Conservation (phyloP, 306 rosid genomes). For the Prunus mume region DNA sequence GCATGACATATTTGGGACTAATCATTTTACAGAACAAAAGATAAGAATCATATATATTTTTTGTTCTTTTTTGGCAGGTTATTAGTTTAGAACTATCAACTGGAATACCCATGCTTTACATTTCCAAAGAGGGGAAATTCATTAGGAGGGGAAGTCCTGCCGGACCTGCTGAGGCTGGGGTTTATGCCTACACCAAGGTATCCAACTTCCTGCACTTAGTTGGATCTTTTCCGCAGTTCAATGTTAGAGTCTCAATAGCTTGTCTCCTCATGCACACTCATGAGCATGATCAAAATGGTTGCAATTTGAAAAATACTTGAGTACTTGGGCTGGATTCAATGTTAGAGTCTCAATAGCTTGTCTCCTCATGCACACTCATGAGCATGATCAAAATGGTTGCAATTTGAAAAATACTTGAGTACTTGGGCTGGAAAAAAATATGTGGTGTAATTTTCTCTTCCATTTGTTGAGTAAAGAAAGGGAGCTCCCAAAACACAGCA, state of each 20-base stretch:
- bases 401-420: background rate
- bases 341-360: background rate
- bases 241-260: background rate
- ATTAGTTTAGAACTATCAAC: slow-evolving; percentile 94
- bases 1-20: background rate
- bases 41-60: background rate
- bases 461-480: background rate
- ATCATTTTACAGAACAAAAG: background rate
- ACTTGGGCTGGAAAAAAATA: background rate
- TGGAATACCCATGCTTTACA: slow-evolving; percentile 98
- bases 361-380: background rate
- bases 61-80: slow-evolving; percentile 48
- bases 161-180: slow-evolving; percentile 91
- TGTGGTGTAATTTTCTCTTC: background rate
- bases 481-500: background rate
- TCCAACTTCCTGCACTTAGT: slow-evolving; percentile 11
- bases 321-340: background rate
- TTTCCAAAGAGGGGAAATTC: slow-evolving; percentile 87
- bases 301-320: background rate
- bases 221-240: background rate
- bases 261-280: background rate
- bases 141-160: slow-evolving; percentile 93
- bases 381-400: background rate
- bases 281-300: background rate
- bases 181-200: slow-evolving; percentile 93